Evolutionary conservation across 2,329 filamentous ascomycete genomes (phyloP).

Genomic region (Dendryphion nanum): DNA sequence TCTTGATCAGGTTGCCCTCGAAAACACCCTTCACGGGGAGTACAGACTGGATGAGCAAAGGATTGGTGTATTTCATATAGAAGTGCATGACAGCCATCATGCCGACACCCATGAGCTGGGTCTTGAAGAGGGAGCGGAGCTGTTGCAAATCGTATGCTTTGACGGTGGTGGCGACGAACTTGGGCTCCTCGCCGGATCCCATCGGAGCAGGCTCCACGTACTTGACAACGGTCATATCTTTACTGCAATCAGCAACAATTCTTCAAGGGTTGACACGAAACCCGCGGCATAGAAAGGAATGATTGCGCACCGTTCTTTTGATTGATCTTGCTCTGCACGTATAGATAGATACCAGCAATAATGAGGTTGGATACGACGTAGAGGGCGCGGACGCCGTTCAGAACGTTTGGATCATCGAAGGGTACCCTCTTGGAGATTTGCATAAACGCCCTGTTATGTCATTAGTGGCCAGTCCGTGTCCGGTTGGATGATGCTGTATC

Average conservation of each 20-base stretch:
- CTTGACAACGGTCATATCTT: conserved; percentile 97
- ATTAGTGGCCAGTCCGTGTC: conserved; percentile 8
- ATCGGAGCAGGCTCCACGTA: conserved; percentile 95
- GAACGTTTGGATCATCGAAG: conserved; percentile 80
- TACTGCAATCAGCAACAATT: conserved; percentile 7
- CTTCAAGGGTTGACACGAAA: no score
- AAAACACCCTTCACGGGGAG: conserved; percentile 94
- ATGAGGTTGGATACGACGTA: conserved; percentile 75
- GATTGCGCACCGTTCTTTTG: conserved; percentile 92
- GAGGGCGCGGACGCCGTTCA: conserved; percentile 62
- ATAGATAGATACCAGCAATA: conserved; percentile 82
- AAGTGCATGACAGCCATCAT: conserved; percentile 99
- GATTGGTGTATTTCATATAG: conserved; percentile 99
- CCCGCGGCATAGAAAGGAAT: no score
- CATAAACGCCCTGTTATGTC: conserved; percentile 68
- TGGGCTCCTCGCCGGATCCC: conserved; percentile 90
- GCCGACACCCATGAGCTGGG: conserved; percentile 89
- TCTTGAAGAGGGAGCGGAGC: conserved; percentile 80
- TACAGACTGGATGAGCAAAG: conserved; percentile 96
- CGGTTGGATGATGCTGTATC: conserved; percentile 1
- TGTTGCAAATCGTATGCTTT: conserved; percentile 91
- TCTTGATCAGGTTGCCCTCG: conserved; percentile 95
- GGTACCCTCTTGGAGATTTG: conserved; percentile 95
- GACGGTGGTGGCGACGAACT: conserved; percentile 94
- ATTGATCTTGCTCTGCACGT: conserved; percentile 81